These are phyloP conservation scores for Pseudopediastrum boryanum DNA, from an alignment of 139 green algal species.

Conservation along the genomic window DNA sequence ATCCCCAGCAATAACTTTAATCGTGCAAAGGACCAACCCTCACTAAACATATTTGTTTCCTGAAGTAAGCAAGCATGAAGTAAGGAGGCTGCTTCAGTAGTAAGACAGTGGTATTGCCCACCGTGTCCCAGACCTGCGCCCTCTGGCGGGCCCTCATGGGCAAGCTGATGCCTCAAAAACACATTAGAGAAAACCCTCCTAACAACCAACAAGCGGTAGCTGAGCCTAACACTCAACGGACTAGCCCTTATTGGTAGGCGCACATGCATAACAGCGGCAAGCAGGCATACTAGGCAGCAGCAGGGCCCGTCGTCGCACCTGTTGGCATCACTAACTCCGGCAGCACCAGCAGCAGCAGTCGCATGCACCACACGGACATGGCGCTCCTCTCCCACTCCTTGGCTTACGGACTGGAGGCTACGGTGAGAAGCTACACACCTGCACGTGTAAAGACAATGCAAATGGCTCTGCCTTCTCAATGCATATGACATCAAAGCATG, in stretches of 20 bases:
- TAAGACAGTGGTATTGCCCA: neutral
- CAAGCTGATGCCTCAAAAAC: neutral
- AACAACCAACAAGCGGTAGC: neutral
- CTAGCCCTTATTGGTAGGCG: neutral
- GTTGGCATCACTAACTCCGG: neutral
- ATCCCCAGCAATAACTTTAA: too few relatives aligned
- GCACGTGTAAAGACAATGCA: too few relatives aligned
- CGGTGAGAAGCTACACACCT: too few relatives aligned
- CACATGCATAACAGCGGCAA: neutral
- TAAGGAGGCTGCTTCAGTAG: conserved; percentile 7
- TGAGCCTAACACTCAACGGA: neutral
- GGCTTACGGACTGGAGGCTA: conserved; percentile 17
- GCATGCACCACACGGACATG: neutral
- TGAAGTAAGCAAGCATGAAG: neutral
- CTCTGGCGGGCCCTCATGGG: neutral
- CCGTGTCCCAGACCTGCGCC: conserved; percentile 1
- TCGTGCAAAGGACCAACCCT: too few relatives aligned
- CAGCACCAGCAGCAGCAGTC: neutral
- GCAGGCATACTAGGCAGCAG: neutral
- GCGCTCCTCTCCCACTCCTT: conserved; percentile 21
- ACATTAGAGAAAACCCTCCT: neutral
- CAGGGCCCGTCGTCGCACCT: neutral
- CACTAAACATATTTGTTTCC: too few relatives aligned
- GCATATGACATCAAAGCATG: conserved; percentile 8
- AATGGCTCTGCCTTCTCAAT: neutral